Base-by-base conservation (phyloP, 1,284 basidiomycete species). In the Malassezia dermatis region DNA sequence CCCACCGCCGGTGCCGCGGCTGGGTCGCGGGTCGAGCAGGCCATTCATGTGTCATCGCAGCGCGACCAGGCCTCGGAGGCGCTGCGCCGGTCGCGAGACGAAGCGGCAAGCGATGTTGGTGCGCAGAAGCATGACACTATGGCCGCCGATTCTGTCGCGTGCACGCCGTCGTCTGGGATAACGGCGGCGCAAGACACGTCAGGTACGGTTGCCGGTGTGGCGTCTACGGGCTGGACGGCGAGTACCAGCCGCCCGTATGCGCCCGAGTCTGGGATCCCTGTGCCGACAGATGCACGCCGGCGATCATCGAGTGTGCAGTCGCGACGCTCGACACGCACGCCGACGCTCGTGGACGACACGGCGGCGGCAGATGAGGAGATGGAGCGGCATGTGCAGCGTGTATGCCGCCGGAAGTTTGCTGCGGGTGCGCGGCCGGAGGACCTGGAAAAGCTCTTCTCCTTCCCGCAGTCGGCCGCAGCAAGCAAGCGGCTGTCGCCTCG, bases 331-430 rank as follows among this genome's bases (percentile, higher is more conserved):
- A 39, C 27, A 32, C 47, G 59, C 3, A 60, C 63, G 17, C 51
- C 62, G 4, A 51, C 56, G 1, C 51, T 69, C 10, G 68, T 71
- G 61, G 93, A 98, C 60, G 94, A 98, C 63, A 90, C 96, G 75
- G 58, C 85, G 1, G 76, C 85, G 12, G 94, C 88, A 19, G 94
- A 99, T 69, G 88, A 90, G 60, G 94, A 99, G 78, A 98, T 99
- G 93, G 78, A 86, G 67, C 84, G 86, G 58, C 98, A 95, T 75
- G 89, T 96, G 58, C 82, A 83, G 62, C 82, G 90, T 28, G 86
- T 94, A 65, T 86, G 90, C 63, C 83, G 86, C 12, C 88, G 89
- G 78, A 89, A 87, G 75, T 76, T 91, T 52, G 86, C 89, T 2
- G 80, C 81, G 17, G 89, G 90, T 32, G 69, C 73, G 8, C 83